phyloP scores from a whole-genome alignment of 2,329 filamentous ascomycete genomes.

The Calonectria pteridis region DNA sequence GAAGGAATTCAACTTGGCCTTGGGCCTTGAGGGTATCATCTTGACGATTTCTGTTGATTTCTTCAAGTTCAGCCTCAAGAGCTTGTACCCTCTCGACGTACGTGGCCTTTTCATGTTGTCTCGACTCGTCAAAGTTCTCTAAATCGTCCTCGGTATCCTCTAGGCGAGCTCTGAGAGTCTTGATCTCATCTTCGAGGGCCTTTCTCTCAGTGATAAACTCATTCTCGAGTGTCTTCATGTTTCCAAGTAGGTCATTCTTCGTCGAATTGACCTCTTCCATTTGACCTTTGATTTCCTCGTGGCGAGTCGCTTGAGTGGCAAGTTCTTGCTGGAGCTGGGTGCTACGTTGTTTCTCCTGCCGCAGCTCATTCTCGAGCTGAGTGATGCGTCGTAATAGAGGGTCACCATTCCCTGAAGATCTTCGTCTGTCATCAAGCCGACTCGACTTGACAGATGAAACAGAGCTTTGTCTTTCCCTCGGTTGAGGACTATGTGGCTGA shows the following conservation, averaged over 20 bases:
- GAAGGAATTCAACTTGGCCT: conserved; percentile 72
- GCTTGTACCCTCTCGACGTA: conserved; percentile 76
- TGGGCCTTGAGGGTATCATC: conserved; percentile 71
- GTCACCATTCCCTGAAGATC: conserved; percentile 62
- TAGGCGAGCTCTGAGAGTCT: conserved; percentile 78
- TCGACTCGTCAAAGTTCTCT: conserved; percentile 83
- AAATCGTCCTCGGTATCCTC: conserved; percentile 95
- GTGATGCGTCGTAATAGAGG: conserved; percentile 62
- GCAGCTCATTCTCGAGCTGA: conserved; percentile 83
- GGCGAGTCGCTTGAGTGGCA: conserved; percentile 66
- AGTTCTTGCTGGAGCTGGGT: conserved; percentile 78
- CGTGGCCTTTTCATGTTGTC: conserved; percentile 82
- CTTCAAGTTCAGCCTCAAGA: conserved; percentile 79
- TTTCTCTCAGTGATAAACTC: conserved; percentile 90
- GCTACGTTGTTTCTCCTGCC: conserved; percentile 77
- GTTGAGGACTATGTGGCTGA: conserved; percentile 59
- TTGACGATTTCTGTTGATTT: conserved; percentile 67
- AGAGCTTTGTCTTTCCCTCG: conserved; percentile 64
- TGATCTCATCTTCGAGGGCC: conserved; percentile 84
- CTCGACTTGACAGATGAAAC: conserved; percentile 62
- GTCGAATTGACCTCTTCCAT: conserved; percentile 91
- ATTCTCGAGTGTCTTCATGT: conserved; percentile 90
- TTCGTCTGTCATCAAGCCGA: conserved; percentile 58
- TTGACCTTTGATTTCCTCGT: conserved; percentile 73
- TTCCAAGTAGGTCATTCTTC: conserved; percentile 93